Conservation (phyloP, 2,329 filamentous ascomycete genomes). For the Fusarium sp. region DNA sequence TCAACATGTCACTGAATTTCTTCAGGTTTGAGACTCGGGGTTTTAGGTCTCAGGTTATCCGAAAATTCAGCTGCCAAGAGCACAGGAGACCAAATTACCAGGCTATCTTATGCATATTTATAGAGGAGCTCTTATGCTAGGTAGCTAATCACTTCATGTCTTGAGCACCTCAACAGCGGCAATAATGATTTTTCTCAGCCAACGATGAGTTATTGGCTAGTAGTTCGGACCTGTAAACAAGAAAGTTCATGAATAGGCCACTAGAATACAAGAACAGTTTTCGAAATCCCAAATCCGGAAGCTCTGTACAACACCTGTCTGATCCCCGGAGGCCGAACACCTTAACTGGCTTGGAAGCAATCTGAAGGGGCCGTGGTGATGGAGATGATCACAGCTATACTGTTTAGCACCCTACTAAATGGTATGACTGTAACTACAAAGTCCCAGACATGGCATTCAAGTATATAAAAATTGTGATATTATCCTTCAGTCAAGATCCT, state of each 20-base stretch:
- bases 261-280: not conserved
- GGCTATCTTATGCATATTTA: not conserved
- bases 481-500: slow-evolving; percentile 10
- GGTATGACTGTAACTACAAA: too few relatives aligned
- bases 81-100: not conserved
- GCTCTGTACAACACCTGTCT: not conserved
- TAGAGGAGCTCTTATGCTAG: not conserved
- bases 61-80: not conserved
- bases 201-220: not conserved
- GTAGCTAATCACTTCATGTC: not conserved
- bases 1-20: not conserved
- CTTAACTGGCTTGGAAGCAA: not conserved
- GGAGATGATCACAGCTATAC: not conserved
- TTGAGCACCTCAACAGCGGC: not conserved
- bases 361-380: not conserved
- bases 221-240: not conserved
- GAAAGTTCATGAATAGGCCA: not conserved
- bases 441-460: not conserved
- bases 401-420: not conserved
- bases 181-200: not conserved
- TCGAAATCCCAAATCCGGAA: not conserved
- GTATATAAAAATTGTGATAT: slow-evolving; percentile 1
- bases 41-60: not conserved
- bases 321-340: not conserved
- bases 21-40: not conserved